A percentile compares a stretch with the other conserved stretches of the same genome.
These are phyloP conservation scores for Psilocybe cubensis DNA, from an alignment of 768 basidiomycete genomes.

Conservation along the genomic window DNA sequence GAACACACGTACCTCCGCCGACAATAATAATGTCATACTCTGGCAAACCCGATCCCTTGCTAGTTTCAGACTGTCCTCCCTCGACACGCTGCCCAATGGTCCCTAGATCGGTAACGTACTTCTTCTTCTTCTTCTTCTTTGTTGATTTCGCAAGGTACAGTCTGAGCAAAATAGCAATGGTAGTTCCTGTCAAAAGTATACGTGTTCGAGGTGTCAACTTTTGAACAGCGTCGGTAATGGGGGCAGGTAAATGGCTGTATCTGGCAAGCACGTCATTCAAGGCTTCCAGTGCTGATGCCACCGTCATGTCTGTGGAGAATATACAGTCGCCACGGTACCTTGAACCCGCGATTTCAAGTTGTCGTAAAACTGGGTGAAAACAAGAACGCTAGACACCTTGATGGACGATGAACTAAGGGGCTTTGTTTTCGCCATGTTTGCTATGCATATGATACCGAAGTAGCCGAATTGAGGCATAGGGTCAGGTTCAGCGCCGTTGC, in stretches of 20 bases:
- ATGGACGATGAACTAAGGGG: too few species aligned
- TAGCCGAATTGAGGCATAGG: too few species aligned
- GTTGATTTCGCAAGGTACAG: conserved; percentile 17
- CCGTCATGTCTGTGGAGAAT: not conserved
- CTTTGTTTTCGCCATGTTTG: too few species aligned
- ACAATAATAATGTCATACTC: conserved; percentile 12
- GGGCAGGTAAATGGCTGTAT: not conserved
- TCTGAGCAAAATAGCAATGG: conserved; percentile 27
- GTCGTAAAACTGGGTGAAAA: too few species aligned
- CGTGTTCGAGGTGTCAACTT: conserved; percentile 2
- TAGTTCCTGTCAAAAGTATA: conserved; percentile 1
- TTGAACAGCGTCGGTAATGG: not conserved
- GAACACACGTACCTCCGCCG: conserved; percentile 4
- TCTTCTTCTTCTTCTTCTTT: conserved; percentile 16
- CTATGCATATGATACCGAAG: too few species aligned
- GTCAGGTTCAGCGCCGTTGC: too few species aligned
- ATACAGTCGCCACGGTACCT: not conserved
- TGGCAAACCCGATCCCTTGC: not conserved
- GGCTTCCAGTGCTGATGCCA: not conserved
- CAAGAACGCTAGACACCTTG: too few species aligned
- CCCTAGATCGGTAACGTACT: conserved; percentile 29
- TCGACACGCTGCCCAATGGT: conserved; percentile 21
- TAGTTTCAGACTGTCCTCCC: not conserved
- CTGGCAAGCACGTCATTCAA: conserved; percentile 5
- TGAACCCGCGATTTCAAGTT: not conserved